Percentiles rank a stretch among this genome's conserved stretches.
Evolutionary conservation across 768 basidiomycete genomes (phyloP).

Genomic region (Amanita pallidorosea): DNA sequence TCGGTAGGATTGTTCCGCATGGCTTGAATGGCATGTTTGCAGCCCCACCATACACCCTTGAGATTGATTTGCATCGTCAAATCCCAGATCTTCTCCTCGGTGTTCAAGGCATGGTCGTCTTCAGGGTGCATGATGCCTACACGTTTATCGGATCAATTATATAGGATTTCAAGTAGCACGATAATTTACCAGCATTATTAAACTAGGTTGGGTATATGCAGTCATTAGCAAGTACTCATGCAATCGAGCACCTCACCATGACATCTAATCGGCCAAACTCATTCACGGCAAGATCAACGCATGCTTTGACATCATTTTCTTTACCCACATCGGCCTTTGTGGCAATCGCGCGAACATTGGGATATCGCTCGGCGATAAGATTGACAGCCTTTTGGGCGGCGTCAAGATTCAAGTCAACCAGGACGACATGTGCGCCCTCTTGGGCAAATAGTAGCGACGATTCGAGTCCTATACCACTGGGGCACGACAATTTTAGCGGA

Average conservation of each 20-base stretch:
- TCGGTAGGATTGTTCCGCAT: conserved; percentile 92
- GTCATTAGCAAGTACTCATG: neutral
- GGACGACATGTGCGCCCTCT: conserved; percentile 86
- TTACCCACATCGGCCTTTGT: conserved; percentile 81
- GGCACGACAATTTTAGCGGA: conserved; percentile 7
- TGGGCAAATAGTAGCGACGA: conserved; percentile 90
- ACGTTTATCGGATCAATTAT: neutral
- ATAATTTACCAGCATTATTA: conserved; percentile 71
- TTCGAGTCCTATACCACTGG: conserved; percentile 93
- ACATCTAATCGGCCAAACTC: conserved; percentile 92
- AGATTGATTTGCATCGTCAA: conserved; percentile 89
- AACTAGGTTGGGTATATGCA: conserved; percentile 40
- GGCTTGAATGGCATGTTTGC: conserved; percentile 93
- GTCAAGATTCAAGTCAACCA: conserved; percentile 77
- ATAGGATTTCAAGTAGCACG: neutral
- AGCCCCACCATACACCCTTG: conserved; percentile 99
- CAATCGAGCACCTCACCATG: conserved; percentile 51
- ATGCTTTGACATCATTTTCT: conserved; percentile 75
- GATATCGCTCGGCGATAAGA: conserved; percentile 53
- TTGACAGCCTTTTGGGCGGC: conserved; percentile 60
- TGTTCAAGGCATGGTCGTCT: conserved; percentile 93
- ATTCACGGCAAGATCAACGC: conserved; percentile 69
- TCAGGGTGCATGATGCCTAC: conserved; percentile 95
- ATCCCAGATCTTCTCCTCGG: conserved; percentile 95
- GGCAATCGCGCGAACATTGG: conserved; percentile 58